Conservation (phyloP, 495 filamentous ascomycete species). For the Podospora pseudocomata region DNA sequence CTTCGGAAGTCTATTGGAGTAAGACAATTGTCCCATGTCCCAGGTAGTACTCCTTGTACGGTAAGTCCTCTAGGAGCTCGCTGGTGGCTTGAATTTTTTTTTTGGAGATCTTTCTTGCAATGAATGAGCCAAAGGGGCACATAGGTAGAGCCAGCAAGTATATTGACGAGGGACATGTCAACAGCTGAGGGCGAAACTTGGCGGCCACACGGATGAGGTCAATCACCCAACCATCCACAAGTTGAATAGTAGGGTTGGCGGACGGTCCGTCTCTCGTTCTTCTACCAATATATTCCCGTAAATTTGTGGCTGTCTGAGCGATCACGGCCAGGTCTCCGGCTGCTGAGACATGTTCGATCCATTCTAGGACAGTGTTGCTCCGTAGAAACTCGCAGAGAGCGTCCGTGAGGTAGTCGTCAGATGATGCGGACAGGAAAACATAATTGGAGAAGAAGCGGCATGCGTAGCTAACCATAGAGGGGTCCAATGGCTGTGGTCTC, state of each 20-base stretch:
- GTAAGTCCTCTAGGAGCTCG: too few species aligned
- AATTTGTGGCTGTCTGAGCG: conserved; percentile 24
- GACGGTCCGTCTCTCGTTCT: conserved; percentile 12
- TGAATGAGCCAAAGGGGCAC: conserved; percentile 21
- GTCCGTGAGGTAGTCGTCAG: too few species aligned
- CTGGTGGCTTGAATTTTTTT: conserved; percentile 8
- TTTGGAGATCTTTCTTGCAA: conserved; percentile 23
- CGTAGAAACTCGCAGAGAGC: too few species aligned
- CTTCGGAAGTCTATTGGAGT: conserved; percentile 25
- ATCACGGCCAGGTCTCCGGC: too few species aligned
- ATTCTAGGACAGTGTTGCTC: too few species aligned
- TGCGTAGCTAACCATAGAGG: too few species aligned
- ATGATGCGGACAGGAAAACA: too few species aligned
- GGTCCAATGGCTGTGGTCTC: too few species aligned
- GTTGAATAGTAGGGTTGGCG: not conserved
- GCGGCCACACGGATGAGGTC: conserved; percentile 35
- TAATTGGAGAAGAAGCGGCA: too few species aligned
- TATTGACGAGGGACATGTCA: conserved; percentile 34
- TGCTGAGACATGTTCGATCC: too few species aligned
- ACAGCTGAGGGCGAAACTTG: conserved; percentile 31
- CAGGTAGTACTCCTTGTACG: too few species aligned
- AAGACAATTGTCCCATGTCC: conserved; percentile 34
- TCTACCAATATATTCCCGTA: conserved; percentile 28
- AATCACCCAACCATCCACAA: conserved; percentile 29
- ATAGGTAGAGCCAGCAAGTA: conserved; percentile 33